Conservation (phyloP, 2,329 filamentous ascomycete genomes). For the Monilinia aucupariae region DNA sequence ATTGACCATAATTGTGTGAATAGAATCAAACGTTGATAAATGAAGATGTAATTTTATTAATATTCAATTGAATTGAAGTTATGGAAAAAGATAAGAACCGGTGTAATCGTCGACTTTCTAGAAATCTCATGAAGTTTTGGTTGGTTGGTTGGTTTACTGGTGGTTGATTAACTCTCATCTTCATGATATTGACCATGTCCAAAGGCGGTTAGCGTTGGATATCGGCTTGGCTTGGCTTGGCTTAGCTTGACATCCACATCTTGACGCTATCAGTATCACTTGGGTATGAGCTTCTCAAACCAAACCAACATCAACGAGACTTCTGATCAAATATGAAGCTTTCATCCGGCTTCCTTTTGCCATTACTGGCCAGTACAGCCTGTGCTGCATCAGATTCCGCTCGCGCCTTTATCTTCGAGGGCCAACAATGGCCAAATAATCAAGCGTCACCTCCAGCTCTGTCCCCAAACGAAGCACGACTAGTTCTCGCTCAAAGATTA, state of each 20-base stretch:
- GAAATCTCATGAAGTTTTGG: too few relatives aligned
- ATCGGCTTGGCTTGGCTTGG: conserved; percentile 10
- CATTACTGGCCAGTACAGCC: conserved; percentile 37
- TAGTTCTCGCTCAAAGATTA: conserved; percentile 55
- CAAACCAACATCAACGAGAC: conserved; percentile 19
- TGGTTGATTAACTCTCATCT: too few relatives aligned
- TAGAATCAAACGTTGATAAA: too few relatives aligned
- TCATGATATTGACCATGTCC: not conserved
- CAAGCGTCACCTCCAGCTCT: conserved; percentile 46
- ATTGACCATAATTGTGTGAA: not conserved
- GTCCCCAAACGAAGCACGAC: conserved; percentile 43
- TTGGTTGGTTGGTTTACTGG: too few relatives aligned
- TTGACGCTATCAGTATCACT: conserved; percentile 12
- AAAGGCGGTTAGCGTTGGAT: conserved; percentile 9
- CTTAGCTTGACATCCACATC: not conserved
- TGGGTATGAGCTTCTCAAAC: conserved; percentile 23
- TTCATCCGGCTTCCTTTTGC: conserved; percentile 37
- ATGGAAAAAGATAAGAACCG: too few relatives aligned
- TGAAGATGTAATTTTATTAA: too few relatives aligned
- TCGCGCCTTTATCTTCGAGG: conserved; percentile 47
- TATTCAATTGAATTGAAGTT: too few relatives aligned
- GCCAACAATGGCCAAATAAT: conserved; percentile 34
- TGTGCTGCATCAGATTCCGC: conserved; percentile 38
- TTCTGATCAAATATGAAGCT: conserved; percentile 39
- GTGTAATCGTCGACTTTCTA: too few relatives aligned